These are phyloP conservation scores for Beta vulgaris DNA, from an alignment of 148 eudicot genomes.

Conservation along the genomic window DNA sequence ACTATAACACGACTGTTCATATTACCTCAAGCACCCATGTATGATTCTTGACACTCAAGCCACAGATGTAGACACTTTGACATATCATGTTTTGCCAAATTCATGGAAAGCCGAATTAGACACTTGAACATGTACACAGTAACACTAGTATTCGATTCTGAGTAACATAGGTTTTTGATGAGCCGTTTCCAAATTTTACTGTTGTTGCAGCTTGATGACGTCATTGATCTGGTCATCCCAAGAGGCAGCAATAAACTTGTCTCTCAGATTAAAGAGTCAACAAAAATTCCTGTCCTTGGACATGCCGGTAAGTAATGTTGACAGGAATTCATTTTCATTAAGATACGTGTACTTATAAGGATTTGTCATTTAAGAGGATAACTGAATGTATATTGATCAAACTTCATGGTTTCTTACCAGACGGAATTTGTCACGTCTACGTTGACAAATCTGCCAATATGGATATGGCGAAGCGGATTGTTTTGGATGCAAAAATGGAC, in stretches of 20 bases:
- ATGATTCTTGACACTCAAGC: too few relatives aligned
- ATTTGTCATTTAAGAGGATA: background rate
- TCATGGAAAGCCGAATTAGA: too few relatives aligned
- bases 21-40: too few relatives aligned
- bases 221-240: conserved; percentile 96
- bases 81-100: too few relatives aligned
- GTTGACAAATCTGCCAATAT: conserved; percentile 85
- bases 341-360: background rate
- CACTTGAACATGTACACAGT: too few relatives aligned
- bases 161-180: too few relatives aligned
- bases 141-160: too few relatives aligned
- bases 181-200: conserved; percentile 12
- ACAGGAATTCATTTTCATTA: background rate
- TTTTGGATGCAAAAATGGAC: conserved; percentile 82
- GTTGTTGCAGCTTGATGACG: conserved; percentile 81
- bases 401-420: conserved; percentile 37
- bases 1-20: too few relatives aligned
- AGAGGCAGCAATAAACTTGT: conserved; percentile 99
- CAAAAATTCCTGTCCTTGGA: conserved; percentile 95
- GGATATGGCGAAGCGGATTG: conserved; percentile 79
- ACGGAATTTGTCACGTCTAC: conserved; percentile 95
- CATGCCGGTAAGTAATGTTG: conserved; percentile 65
- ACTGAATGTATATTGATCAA: conserved; percentile 16
- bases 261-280: conserved; percentile 86
- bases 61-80: too few relatives aligned